Evolutionary conservation across 75 land plant species (phyloP).

Genomic region (Adiantum capillusveneris): DNA sequence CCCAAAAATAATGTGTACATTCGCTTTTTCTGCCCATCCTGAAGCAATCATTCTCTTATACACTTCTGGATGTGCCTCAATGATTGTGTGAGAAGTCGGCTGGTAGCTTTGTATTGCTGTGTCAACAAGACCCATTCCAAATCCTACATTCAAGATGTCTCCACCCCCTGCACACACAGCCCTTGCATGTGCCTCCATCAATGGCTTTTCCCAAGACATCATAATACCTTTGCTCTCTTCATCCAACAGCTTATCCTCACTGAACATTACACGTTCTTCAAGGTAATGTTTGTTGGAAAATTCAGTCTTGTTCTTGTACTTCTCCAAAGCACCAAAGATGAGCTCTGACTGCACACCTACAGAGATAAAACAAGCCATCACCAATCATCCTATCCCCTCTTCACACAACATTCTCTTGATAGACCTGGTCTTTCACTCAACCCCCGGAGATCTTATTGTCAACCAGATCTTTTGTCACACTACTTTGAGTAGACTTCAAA

Average conservation of each 20-base stretch:
- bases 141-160: constrained; percentile 76
- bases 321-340: constrained; percentile 64
- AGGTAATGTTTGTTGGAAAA: constrained; percentile 40
- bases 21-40: constrained; percentile 83
- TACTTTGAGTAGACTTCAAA: no score
- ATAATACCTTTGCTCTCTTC: constrained; percentile 84
- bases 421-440: no score
- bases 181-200: constrained; percentile 98
- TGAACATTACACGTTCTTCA: constrained; percentile 72
- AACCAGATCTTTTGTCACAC: no score
- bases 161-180: constrained; percentile 64
- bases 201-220: constrained; percentile 99
- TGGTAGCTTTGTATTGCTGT: constrained; percentile 81
- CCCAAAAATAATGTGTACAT: constrained; percentile 69
- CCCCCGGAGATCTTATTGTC: no score
- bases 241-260: constrained; percentile 84
- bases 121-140: constrained; percentile 98
- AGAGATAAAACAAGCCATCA: no score
- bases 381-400: no score
- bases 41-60: constrained; percentile 74
- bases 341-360: constrained; percentile 74
- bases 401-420: no score
- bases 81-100: constrained; percentile 69
- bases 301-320: constrained; percentile 15
- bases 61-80: constrained; percentile 98